These are phyloP conservation scores for Tetracladium marchalianum DNA, from an alignment of 495 filamentous ascomycete genomes.

Conservation along the genomic window DNA sequence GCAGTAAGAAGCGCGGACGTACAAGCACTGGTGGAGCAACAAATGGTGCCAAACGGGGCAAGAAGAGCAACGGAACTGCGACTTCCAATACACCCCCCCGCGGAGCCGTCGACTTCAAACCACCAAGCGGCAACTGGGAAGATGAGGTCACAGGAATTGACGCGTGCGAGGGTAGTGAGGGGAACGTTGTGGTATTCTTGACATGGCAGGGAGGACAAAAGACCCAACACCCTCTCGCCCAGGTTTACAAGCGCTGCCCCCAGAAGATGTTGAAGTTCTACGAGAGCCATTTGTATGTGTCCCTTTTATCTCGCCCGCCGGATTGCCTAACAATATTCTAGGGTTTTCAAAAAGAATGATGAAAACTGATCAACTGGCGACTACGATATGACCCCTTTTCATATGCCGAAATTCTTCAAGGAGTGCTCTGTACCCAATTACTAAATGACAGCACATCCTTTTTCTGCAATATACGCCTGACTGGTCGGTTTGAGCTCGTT, in stretches of 20 bases:
- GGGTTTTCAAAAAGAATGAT: slow-evolving; percentile 13
- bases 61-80: slow-evolving; percentile 30
- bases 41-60: slow-evolving; percentile 31
- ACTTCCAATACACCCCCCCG: slow-evolving; percentile 23
- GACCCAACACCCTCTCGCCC: slow-evolving; percentile 45
- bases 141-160: slow-evolving; percentile 44
- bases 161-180: slow-evolving; percentile 42
- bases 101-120: slow-evolving; percentile 34
- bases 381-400: too few species aligned
- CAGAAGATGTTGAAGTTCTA: slow-evolving; percentile 58
- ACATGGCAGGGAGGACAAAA: slow-evolving; percentile 49
- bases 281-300: slow-evolving; percentile 39
- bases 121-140: slow-evolving; percentile 48
- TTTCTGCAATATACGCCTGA: too few species aligned
- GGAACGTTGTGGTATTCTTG: slow-evolving; percentile 38
- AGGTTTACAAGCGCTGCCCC: slow-evolving; percentile 47
- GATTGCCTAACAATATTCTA: neutral
- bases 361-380: neutral
- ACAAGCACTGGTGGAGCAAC: slow-evolving; percentile 14
- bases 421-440: too few species aligned
- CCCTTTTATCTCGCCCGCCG: neutral
- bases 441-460: too few species aligned
- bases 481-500: too few species aligned
- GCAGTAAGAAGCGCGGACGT: slow-evolving; percentile 12
- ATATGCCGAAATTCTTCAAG: too few species aligned